Percentiles rank a stretch among this genome's conserved stretches.
Evolutionary conservation across 1,284 basidiomycete species (phyloP).

Genomic region (Porogramme epimiltina): DNA sequence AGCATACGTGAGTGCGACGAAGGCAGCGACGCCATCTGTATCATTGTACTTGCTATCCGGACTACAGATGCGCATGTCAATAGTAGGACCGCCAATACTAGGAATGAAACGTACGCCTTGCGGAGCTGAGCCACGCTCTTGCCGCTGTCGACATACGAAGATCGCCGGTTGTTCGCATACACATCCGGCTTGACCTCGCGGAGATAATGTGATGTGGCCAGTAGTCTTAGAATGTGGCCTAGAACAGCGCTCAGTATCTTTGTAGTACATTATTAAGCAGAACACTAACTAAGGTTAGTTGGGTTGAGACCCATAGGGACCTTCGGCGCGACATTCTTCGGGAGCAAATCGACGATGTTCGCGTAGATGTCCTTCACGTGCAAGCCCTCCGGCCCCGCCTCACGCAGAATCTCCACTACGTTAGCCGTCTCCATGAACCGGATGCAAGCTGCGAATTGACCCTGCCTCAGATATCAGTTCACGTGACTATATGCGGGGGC

Average conservation of each 20-base stretch:
- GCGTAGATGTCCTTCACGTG: conserved; percentile 26
- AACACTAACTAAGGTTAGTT: conserved; percentile 2
- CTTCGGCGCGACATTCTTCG: conserved; percentile 16
- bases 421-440: conserved; percentile 11
- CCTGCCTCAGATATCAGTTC: neutral
- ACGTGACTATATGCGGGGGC: too few relatives aligned
- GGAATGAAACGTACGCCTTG: conserved; percentile 32
- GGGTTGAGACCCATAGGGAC: conserved; percentile 4
- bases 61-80: neutral
- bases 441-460: conserved; percentile 8
- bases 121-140: conserved; percentile 44
- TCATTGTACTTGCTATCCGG: conserved; percentile 29
- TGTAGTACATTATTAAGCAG: conserved; percentile 9
- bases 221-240: conserved; percentile 31
- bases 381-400: conserved; percentile 34
- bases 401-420: conserved; percentile 35
- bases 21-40: conserved; percentile 29
- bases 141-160: conserved; percentile 52
- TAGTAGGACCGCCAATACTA: neutral
- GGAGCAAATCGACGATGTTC: conserved; percentile 11
- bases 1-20: conserved; percentile 6
- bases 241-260: neutral
- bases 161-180: conserved; percentile 34
- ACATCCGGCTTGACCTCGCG: conserved; percentile 32
- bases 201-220: conserved; percentile 32